Conservation (phyloP, 2,329 filamentous ascomycete genomes). For the Tolypocladium endophyticum region DNA sequence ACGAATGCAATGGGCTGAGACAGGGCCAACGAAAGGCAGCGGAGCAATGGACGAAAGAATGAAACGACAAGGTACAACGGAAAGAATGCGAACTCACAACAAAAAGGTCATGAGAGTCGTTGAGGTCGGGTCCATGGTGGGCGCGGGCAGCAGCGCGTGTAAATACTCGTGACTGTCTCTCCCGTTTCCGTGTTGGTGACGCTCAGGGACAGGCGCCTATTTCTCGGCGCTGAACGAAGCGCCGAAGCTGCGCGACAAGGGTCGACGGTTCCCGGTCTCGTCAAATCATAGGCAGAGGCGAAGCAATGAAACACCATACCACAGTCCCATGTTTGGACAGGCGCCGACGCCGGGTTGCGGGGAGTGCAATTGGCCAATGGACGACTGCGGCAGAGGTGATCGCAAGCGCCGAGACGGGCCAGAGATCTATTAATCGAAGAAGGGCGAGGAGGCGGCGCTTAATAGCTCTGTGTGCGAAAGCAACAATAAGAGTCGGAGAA, state of each 20-base stretch:
- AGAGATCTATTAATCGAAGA: not conserved
- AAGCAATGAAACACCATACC: conserved; percentile 13
- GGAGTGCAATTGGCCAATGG: conserved; percentile 5
- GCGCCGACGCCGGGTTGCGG: conserved; percentile 9
- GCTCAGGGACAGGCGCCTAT: not conserved
- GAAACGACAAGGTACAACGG: not conserved
- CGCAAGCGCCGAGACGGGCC: conserved; percentile 13
- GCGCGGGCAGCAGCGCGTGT: conserved; percentile 3
- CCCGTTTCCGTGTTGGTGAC: not conserved
- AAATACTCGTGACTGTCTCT: not conserved
- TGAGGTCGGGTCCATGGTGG: conserved; percentile 44
- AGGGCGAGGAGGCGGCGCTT: not conserved
- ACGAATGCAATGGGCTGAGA: not conserved
- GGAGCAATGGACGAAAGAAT: conserved; percentile 4
- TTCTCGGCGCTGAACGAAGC: not conserved
- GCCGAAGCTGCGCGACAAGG: not conserved
- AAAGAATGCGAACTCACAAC: conserved; percentile 37
- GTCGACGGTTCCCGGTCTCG: not conserved
- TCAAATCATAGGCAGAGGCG: conserved; percentile 9
- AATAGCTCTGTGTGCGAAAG: not conserved
- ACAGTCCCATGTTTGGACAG: conserved; percentile 13
- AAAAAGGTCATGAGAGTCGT: conserved; percentile 61
- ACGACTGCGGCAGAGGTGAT: not conserved
- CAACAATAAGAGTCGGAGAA: not conserved
- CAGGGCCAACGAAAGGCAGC: not conserved